phyloP scores from a whole-genome alignment of 2,329 filamentous ascomycete genomes.

The Lomentospora prolificans region DNA sequence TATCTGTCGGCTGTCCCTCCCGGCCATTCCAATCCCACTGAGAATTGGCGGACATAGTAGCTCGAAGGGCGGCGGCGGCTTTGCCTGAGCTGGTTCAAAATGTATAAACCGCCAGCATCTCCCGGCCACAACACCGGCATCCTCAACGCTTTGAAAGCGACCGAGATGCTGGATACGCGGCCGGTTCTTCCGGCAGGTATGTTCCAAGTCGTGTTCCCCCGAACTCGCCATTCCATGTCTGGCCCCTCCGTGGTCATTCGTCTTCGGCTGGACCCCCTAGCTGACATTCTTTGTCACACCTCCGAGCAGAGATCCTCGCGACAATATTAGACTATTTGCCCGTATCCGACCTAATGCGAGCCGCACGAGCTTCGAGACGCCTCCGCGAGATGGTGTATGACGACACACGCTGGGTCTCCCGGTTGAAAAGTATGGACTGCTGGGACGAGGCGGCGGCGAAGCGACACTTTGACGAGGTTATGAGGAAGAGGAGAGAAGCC shows the following conservation, averaged over 20 bases:
- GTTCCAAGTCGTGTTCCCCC: conserved; percentile 12
- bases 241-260: too few relatives aligned
- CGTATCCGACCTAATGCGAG: conserved; percentile 73
- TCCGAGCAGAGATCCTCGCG: conserved; percentile 65
- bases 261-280: too few relatives aligned
- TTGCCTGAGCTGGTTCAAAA: conserved; percentile 14
- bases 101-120: conserved; percentile 34
- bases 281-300: conserved; percentile 12
- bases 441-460: conserved; percentile 89
- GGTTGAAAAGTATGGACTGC: conserved; percentile 75
- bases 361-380: conserved; percentile 73
- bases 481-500: conserved; percentile 51
- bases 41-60: neutral
- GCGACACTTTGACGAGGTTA: conserved; percentile 64
- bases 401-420: conserved; percentile 86
- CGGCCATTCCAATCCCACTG: neutral
- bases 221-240: neutral
- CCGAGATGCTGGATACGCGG: conserved; percentile 70
- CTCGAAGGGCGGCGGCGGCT: neutral
- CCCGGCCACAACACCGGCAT: conserved; percentile 40
- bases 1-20: neutral
- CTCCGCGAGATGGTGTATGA: conserved; percentile 99
- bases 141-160: conserved; percentile 67
- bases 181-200: conserved; percentile 73
- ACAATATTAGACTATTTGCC: conserved; percentile 84